Evolutionary conservation across 2,329 filamentous ascomycete genomes (phyloP), one percentile per base, ranked within the genome.

Genomic region (Bipolaris victoriae): DNA sequence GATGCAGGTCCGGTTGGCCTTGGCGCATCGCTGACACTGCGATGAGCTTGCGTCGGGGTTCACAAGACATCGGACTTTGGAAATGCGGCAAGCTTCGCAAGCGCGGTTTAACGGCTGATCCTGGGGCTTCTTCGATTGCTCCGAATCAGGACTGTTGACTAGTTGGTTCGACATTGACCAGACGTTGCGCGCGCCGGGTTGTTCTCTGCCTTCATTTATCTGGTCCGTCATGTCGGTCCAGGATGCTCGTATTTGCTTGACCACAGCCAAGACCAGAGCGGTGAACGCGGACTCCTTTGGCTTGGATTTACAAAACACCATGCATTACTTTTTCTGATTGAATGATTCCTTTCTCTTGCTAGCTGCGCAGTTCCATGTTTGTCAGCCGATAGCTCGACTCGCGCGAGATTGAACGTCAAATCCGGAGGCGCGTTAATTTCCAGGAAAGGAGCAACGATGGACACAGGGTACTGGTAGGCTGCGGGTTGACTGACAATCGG

Each of bases 21-120:
- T 76, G 40, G 72, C 70, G 57, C 74, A 76, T 58, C 74, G 63
- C 45, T 76, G 72, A 40, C 74, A 76, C 45, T 71, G 69, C 2
- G 61, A 62, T 5, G 69, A 72, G 36, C 50, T 58, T 51, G 66
- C 57, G 33, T 64, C 65, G 7, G 69, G 62, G 18, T 70, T 67
- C 10, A 67, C 51, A 31, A 76, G 54, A 56, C 74, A 76, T 15
- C 74, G 71, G 7, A 76, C 67, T 62, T 76, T 76, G 9, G 73
- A 76, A 6, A 70, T 56, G 26, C 74, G 69, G 52, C 74, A 76
- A 48, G 73, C 65, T 57, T 76, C 74, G 53, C 73, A 76, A 10
- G 74, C 73, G 51, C 73, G 64, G 48, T 76, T 76, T 35, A 76
- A 47, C 31, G 71, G 67, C 36, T 71, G 69, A 1, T 75, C 72